Conservation (phyloP, 148 eudicot genomes). For the Gaultheria prostrata region DNA sequence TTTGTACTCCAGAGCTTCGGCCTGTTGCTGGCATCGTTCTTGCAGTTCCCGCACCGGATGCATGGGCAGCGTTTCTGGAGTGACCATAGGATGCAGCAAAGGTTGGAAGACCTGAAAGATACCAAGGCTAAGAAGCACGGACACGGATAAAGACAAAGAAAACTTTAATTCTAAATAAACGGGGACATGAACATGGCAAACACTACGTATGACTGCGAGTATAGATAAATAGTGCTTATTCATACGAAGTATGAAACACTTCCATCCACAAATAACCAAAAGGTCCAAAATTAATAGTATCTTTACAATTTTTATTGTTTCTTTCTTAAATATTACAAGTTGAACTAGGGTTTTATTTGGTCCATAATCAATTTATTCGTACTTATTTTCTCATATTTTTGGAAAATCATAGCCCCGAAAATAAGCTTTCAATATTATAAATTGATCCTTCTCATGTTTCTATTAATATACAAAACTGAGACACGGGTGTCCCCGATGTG, state of each 20-base stretch:
- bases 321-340: background rate
- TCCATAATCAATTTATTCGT: background rate
- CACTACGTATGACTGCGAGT: background rate
- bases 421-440: background rate
- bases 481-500: background rate
- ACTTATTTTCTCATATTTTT: background rate
- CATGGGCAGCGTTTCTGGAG: constrained; percentile 99
- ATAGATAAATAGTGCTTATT: background rate
- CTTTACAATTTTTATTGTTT: background rate
- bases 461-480: background rate
- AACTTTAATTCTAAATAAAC: background rate
- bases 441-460: background rate
- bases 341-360: background rate
- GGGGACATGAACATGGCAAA: background rate
- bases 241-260: background rate
- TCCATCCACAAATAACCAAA: background rate
- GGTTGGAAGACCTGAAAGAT: constrained; percentile 79
- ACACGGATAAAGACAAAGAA: background rate
- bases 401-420: background rate
- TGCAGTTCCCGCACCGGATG: constrained; percentile 98
- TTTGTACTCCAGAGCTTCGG: constrained; percentile 94
- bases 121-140: background rate
- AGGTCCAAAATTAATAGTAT: background rate
- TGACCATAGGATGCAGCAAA: constrained; percentile 91
- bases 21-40: constrained; percentile 98